These are phyloP conservation scores for Ustilago crameri DNA, from an alignment of 1,284 basidiomycete species.

Conservation along the genomic window DNA sequence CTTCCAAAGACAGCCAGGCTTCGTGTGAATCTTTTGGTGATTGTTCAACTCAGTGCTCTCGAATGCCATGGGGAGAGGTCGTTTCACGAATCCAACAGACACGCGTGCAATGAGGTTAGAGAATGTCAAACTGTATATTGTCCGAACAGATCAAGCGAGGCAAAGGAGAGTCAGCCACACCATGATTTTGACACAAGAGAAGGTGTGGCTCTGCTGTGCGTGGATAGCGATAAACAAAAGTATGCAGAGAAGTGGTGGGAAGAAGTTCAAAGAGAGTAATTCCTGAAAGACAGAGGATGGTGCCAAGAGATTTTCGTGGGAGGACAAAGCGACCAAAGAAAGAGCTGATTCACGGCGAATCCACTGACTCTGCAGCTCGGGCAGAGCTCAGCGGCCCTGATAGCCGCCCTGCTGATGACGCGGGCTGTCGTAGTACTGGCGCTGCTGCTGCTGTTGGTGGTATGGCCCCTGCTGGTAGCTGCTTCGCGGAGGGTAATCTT, in stretches of 20 bases:
- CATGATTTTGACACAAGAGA: not conserved
- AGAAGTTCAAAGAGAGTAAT: not conserved
- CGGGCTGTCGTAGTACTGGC: constrained; percentile 37
- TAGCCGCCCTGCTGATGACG: constrained; percentile 21
- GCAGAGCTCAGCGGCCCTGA: constrained; percentile 15
- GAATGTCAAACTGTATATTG: constrained; percentile 11
- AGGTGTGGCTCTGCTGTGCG: not conserved
- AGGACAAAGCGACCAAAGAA: constrained; percentile 1
- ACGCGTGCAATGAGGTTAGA: not conserved
- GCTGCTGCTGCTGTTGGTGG: constrained; percentile 25
- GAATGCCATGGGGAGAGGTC: no score
- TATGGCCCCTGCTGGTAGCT: constrained; percentile 24
- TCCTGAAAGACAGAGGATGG: constrained; percentile 2
- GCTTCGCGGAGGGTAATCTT: constrained; percentile 33
- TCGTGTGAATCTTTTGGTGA: no score
- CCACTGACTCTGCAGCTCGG: no score
- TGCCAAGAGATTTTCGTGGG: not conserved
- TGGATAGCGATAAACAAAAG: constrained; percentile 3
- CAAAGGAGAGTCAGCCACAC: not conserved
- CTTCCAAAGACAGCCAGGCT: no score
- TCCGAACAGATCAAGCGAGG: constrained; percentile 15
- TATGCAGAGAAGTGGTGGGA: not conserved
- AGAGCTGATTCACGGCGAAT: no score
- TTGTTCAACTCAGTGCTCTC: no score
- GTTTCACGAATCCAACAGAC: not conserved